Conservation (phyloP, 2,329 filamentous ascomycete species). For the Aspergillus ochraceoroseus region DNA sequence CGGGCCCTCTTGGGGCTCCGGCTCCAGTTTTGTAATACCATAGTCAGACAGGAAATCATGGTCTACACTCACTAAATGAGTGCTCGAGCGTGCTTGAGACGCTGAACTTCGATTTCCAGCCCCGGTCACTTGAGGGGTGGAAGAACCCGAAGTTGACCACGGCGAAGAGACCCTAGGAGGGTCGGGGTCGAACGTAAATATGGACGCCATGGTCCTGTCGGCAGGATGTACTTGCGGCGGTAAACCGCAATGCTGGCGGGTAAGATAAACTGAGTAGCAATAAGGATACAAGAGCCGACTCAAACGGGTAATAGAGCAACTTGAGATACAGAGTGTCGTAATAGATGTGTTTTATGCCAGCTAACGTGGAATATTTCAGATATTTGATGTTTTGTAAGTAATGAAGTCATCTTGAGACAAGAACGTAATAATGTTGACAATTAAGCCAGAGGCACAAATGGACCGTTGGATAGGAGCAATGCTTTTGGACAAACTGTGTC, state of each 20-base stretch:
- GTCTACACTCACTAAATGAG: conserved; percentile 40
- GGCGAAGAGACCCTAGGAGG: conserved; percentile 84
- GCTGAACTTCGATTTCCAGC: conserved; percentile 22
- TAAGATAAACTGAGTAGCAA: background rate
- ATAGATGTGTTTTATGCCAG: conserved; percentile 6
- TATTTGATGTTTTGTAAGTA: conserved; percentile 11
- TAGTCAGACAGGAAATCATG: conserved; percentile 49
- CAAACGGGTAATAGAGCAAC: conserved; percentile 7
- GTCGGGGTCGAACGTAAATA: conserved; percentile 91
- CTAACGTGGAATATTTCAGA: conserved; percentile 9
- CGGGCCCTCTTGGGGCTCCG: conserved; percentile 89
- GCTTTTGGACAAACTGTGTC: background rate
- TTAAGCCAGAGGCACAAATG: conserved; percentile 1
- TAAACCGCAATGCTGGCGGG: background rate
- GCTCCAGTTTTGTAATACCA: conserved; percentile 69
- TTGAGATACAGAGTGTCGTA: conserved; percentile 10
- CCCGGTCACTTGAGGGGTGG: conserved; percentile 35
- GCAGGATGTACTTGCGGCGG: background rate
- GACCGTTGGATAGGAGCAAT: background rate
- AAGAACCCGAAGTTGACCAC: conserved; percentile 63
- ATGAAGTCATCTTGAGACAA: conserved; percentile 21
- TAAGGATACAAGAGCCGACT: background rate
- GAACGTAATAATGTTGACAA: conserved; percentile 1
- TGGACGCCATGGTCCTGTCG: conserved; percentile 66
- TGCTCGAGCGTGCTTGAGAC: conserved; percentile 29